Conservation (phyloP, 371 early-diverging fungal species). For the Spraguea lophii region DNA sequence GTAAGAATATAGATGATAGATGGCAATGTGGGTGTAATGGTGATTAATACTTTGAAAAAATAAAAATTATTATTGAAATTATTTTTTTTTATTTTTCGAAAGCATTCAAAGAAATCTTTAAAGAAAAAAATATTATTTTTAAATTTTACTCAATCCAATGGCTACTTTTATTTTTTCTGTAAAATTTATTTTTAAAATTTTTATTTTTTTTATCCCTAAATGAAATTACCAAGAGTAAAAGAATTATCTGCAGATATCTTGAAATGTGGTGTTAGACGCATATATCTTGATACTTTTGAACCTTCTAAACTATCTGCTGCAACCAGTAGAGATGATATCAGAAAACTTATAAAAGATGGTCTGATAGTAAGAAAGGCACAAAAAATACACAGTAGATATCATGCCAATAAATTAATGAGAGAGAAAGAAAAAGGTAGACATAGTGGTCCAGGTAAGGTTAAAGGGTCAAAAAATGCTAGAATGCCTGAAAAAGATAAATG, state of each 20-base stretch:
- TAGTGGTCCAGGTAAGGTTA: conserved; percentile 86
- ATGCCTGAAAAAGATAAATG: conserved; percentile 82
- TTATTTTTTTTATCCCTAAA: no score
- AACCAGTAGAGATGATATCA: conserved; percentile 72
- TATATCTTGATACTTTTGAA: conserved; percentile 98
- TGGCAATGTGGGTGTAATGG: conserved; percentile 60
- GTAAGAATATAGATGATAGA: conserved; percentile 64
- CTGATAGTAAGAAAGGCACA: conserved; percentile 83
- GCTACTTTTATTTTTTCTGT: no score
- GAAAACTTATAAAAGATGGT: conserved; percentile 85
- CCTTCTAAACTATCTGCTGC: conserved; percentile 74
- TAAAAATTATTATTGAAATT: no score
- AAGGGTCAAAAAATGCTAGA: conserved; percentile 94
- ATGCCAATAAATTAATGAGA: conserved; percentile 67
- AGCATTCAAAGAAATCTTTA: no score
- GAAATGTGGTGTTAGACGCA: conserved; percentile 93
- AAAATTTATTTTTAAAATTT: no score
- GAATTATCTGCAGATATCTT: no score
- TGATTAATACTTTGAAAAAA: no score
- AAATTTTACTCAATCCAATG: no score
- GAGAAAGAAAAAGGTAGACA: conserved; percentile 96
- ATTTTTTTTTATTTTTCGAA: no score
- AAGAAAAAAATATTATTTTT: no score
- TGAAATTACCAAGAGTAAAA: no score
- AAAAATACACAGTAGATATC: conserved; percentile 72